These are phyloP conservation scores for Picea engelmannii DNA, from an alignment of 83 land plant genomes.

Conservation along the genomic window DNA sequence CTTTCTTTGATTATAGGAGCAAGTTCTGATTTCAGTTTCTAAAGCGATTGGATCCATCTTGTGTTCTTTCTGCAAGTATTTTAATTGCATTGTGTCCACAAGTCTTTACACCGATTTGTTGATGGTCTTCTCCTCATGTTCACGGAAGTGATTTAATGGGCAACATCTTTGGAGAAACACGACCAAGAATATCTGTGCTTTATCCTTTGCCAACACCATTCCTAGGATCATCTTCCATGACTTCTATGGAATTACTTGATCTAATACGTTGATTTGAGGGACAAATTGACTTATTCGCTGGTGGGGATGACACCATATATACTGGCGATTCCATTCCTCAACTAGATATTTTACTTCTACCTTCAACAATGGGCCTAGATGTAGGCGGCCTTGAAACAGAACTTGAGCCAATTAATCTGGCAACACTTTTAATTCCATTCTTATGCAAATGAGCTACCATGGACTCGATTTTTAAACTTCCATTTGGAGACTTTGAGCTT, in stretches of 20 bases:
- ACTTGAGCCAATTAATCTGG: constrained; percentile 24
- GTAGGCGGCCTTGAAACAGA: constrained; percentile 5
- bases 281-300: constrained; percentile 4
- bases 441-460: too few species aligned
- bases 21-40: too few species aligned
- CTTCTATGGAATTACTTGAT: neutral
- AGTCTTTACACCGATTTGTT: too few species aligned
- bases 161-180: constrained; percentile 6
- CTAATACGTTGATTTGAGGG: constrained; percentile 25
- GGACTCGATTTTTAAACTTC: constrained; percentile 7
- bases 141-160: too few species aligned
- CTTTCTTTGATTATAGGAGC: too few species aligned
- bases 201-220: constrained; percentile 23
- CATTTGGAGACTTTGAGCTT: neutral
- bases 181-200: constrained; percentile 5
- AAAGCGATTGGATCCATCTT: too few species aligned
- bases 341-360: constrained; percentile 19
- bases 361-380: constrained; percentile 4
- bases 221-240: constrained; percentile 22
- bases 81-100: too few species aligned
- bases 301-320: constrained; percentile 15
- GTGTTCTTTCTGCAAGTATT: too few species aligned
- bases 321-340: constrained; percentile 13
- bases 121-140: too few species aligned
- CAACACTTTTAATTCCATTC: constrained; percentile 2